Evolutionary conservation across 805 yeast genomes (phyloP), one percentile per base, ranked within the genome.

Genomic region (Candida sphagnicola): DNA sequence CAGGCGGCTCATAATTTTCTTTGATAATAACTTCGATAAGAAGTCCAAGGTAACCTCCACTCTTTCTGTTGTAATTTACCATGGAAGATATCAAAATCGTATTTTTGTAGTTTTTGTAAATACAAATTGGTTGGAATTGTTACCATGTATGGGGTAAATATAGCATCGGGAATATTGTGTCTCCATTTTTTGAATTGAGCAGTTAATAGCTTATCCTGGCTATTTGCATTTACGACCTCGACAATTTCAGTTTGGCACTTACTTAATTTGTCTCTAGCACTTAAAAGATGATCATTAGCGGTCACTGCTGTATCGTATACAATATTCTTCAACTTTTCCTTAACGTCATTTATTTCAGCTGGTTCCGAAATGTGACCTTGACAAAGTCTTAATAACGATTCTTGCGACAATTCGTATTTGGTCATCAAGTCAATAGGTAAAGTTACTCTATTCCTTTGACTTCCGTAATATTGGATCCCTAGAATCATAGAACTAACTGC

Each of bases 211-310:
- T 53, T 57, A 48, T 49, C 67, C 14, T 55, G 38, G 1, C 50
- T 46, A 25, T 57, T 42, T 15, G 41, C 46, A 3, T 36, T 36
- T 4, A 70, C 56, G 1, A 63, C 47, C 1, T 54, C 46, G 1
- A 47, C 45, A n/a, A 77, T 67, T 13, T 65, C 69, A 3, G 42
- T 44, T 38, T 61, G 63, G 11, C 74, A 56, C 23, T 65, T 54
- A 1, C 48, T 43, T 17, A 82, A 55, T 47, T 83, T 77, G n/a
- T 65, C 56, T 35, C 84, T 65, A 1, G 93, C 88, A 1, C 89
- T 67, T 4, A 86, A 56, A 2, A 87, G 52, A 56, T 86, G 95
- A 55, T 86, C 95, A 59, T 87, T 86, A 2, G 95, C 93, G 1
- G 72, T 62, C 4, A 82, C 77, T 2, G 93, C 85, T 4, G 82